Evolutionary conservation across 2,329 filamentous ascomycete genomes (phyloP), one percentile per base, ranked within the genome.

Genomic region (Fusarium paranaense): DNA sequence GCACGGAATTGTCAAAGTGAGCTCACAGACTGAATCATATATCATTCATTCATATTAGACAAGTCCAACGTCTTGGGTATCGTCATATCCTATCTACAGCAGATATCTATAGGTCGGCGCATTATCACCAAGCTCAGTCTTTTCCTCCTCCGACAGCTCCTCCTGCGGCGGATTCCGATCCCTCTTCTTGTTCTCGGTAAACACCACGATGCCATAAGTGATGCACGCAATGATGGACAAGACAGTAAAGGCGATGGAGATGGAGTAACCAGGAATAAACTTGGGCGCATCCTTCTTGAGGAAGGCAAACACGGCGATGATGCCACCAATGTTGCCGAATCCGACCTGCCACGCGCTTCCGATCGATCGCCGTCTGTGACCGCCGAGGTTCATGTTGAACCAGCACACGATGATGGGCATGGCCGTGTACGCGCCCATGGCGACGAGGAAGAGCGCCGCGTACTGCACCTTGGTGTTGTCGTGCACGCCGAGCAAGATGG

Each of bases 371-470:
- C 93, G 88, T 66, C 91, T 91, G 79, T 95, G 93, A 0, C 93
- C 93, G 3, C 90, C 90, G 1, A 95, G 85, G 76, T 95, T 95
- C 90, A 95, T 94, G 76, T 92, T 92, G 82, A 93, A 95, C 93
- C 93, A 95, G 81, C 93, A 95, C 9, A 95, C 89, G 50, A 95
- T 90, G 33, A 98, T 91, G 0, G 96, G 95, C 93, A 98, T 95
- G n/a, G 95, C 94, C 1, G 91, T 91, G 83, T 97, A 98, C 0
- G 90, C 89, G 59, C 94, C 94, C 84, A 91, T 91, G 2, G 94
- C 92, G 59, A 97, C 90, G 35, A 98, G 85, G 85, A 97, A 97
- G 0, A 98, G 87, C 0, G 93, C 94, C 0, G 87, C 93, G 78
- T 98, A 98, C 81, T 97, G 89, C 8, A 94, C 83, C 14, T 87